These are phyloP conservation scores for Ophiostoma ips DNA, from an alignment of 2,329 filamentous ascomycete species.

Conservation along the genomic window DNA sequence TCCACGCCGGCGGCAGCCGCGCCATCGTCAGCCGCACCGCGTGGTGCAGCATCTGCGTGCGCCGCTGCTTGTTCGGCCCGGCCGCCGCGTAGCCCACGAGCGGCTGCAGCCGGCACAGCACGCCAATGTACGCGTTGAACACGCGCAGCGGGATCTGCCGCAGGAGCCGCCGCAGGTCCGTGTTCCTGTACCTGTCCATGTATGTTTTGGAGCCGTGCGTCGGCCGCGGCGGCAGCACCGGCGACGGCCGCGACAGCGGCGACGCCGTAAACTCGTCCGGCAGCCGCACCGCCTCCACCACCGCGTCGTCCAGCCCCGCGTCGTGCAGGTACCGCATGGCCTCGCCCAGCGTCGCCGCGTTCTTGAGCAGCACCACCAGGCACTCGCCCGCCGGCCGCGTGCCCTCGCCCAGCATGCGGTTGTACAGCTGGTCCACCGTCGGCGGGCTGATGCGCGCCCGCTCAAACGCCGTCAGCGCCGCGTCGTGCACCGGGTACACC, in stretches of 20 bases:
- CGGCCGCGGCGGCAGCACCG: constrained; percentile 2
- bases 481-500: constrained; percentile 37
- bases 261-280: background rate
- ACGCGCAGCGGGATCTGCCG: constrained; percentile 21
- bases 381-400: constrained; percentile 35
- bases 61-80: constrained; percentile 13
- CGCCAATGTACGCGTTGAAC: constrained; percentile 36
- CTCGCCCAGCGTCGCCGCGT: constrained; percentile 32
- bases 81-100: constrained; percentile 13
- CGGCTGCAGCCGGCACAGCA: constrained; percentile 32
- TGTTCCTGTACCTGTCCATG: too few species aligned
- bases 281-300: constrained; percentile 6
- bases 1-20: constrained; percentile 17
- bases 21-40: constrained; percentile 22
- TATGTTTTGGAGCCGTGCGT: too few species aligned
- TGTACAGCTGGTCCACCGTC: constrained; percentile 41
- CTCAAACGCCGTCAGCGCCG: constrained; percentile 50
- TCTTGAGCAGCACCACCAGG: constrained; percentile 40
- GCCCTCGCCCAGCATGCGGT: constrained; percentile 37
- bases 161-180: too few species aligned
- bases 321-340: constrained; percentile 38
- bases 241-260: background rate
- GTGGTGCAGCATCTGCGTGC: constrained; percentile 18
- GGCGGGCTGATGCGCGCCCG: constrained; percentile 49
- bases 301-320: constrained; percentile 20